Evolutionary conservation across 2,329 filamentous ascomycete species (phyloP).

Genomic region (Aspergillus versicolor): DNA sequence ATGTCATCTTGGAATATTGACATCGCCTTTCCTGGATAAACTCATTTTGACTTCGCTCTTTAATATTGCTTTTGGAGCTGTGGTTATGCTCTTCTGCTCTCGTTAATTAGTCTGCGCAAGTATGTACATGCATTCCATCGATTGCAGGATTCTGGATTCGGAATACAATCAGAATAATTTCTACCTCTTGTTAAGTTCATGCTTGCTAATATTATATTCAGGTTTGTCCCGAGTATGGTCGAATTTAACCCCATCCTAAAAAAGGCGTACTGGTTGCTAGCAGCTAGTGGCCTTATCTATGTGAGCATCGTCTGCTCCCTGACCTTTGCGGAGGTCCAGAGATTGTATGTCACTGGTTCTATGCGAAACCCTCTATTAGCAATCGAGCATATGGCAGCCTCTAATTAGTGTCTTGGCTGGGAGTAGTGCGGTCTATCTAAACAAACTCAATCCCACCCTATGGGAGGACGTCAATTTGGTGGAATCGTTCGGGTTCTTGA

Average conservation of each 20-base stretch:
- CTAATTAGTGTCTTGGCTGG: not conserved
- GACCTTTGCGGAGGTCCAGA: slow-evolving; percentile 70
- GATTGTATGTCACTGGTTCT: slow-evolving; percentile 61
- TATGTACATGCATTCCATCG: not conserved
- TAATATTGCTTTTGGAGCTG: not conserved
- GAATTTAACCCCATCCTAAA: slow-evolving; percentile 48
- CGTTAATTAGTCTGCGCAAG: not conserved
- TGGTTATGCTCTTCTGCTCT: not conserved
- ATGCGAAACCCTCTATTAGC: too few species aligned
- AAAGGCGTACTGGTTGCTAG: slow-evolving; percentile 58
- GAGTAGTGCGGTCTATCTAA: slow-evolving; percentile 74
- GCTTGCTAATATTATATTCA: not conserved
- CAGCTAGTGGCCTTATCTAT: slow-evolving; percentile 64
- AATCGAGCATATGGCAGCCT: not conserved
- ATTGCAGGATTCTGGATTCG: not conserved
- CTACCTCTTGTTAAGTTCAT: not conserved
- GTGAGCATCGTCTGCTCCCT: slow-evolving; percentile 63
- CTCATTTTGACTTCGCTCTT: not conserved
- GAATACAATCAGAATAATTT: not conserved
- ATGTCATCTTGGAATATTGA: not conserved
- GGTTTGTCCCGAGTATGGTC: slow-evolving; percentile 25
- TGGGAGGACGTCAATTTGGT: slow-evolving; percentile 74
- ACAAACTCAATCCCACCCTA: slow-evolving; percentile 71
- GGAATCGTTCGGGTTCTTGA: slow-evolving; percentile 82
- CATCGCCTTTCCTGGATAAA: not conserved